These are phyloP conservation scores for Candida piceae DNA, from an alignment of 805 yeast genomes.

Conservation along the genomic window DNA sequence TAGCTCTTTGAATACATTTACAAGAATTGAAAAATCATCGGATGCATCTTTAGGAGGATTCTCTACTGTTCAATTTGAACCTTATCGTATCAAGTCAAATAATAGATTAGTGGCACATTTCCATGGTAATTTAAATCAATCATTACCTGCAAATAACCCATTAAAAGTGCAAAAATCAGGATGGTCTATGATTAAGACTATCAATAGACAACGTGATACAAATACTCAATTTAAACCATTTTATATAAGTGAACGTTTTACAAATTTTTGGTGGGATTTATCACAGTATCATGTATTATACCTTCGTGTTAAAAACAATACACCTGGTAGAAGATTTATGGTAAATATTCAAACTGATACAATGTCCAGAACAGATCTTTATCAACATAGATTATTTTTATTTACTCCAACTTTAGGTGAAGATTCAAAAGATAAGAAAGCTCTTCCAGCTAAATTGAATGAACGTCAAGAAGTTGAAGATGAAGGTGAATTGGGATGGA, in stretches of 20 bases:
- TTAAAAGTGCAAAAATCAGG: conserved; percentile 55
- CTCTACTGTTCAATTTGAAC: conserved; percentile 46
- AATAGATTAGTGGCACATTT: conserved; percentile 52
- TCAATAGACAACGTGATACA: conserved; percentile 40
- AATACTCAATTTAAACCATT: conserved; percentile 39
- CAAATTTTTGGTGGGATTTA: conserved; percentile 65
- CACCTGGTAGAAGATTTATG: conserved; percentile 53
- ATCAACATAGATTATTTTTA: conserved; percentile 74
- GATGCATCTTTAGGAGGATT: conserved; percentile 79
- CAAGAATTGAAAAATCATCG: conserved; percentile 52
- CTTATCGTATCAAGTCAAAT: conserved; percentile 33
- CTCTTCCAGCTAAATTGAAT: no score
- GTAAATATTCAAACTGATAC: conserved; percentile 80
- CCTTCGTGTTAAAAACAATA: conserved; percentile 65
- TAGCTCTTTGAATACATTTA: conserved; percentile 42
- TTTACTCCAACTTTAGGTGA: conserved; percentile 47
- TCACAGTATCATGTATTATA: conserved; percentile 56
- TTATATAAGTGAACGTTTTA: conserved; percentile 31
- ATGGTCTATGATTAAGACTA: conserved; percentile 80
- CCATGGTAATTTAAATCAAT: conserved; percentile 64
- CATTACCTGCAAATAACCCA: conserved; percentile 58
- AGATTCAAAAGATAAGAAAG: background rate
- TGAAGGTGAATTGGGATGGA: conserved; percentile 47
- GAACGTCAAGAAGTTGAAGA: no score
- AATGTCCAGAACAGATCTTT: conserved; percentile 70